phyloP scores from a whole-genome alignment of 2,329 filamentous ascomycete genomes.

The Phyllosticta citriasiana region DNA sequence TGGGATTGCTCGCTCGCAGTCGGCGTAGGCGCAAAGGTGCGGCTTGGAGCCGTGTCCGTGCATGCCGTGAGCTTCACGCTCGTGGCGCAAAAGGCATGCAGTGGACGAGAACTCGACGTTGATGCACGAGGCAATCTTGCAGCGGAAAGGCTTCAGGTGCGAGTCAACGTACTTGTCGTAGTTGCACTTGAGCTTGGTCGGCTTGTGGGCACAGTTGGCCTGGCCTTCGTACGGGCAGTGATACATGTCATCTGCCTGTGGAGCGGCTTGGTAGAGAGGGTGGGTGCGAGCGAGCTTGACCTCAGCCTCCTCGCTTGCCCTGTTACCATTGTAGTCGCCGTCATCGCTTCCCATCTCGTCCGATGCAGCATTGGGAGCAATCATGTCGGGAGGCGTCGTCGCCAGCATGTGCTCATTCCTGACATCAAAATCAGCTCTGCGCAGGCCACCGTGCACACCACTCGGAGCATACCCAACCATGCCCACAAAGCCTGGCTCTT shows the following conservation, averaged over 20 bases:
- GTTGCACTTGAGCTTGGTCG: constrained; percentile 96
- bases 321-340: constrained; percentile 1
- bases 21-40: constrained; percentile 76
- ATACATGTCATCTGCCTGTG: constrained; percentile 68
- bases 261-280: constrained; percentile 58
- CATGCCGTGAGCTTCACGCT: constrained; percentile 91
- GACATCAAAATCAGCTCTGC: background rate
- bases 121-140: constrained; percentile 75
- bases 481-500: constrained; percentile 5
- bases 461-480: background rate
- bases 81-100: constrained; percentile 85
- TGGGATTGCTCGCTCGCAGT: constrained; percentile 71
- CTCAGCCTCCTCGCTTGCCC: constrained; percentile 24
- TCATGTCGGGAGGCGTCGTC: background rate
- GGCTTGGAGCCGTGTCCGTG: constrained; percentile 87
- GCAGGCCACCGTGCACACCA: background rate
- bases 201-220: constrained; percentile 73
- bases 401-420: background rate
- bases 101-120: constrained; percentile 89
- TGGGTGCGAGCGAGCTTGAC: constrained; percentile 41
- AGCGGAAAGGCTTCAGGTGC: constrained; percentile 91
- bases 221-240: constrained; percentile 80
- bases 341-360: constrained; percentile 20
- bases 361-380: constrained; percentile 9
- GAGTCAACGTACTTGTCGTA: constrained; percentile 99